phyloP scores from a whole-genome alignment of 352 stramenopile species.

The Phytophthora cactorum region DNA sequence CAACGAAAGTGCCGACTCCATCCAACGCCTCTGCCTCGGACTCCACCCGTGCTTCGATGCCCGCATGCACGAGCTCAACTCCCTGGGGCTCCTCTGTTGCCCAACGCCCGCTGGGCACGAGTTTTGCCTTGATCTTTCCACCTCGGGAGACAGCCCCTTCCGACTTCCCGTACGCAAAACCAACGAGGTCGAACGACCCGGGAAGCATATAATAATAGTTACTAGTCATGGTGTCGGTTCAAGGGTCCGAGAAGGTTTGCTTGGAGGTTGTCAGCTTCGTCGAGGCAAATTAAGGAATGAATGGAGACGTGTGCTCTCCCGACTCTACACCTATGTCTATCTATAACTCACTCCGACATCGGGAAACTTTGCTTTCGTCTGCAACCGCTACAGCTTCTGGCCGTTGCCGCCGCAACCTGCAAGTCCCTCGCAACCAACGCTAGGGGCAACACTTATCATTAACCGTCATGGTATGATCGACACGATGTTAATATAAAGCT shows the following conservation, averaged over 20 bases:
- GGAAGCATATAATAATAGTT: slow-evolving; percentile 15
- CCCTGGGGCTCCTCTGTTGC: neutral
- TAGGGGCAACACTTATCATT: too few relatives aligned
- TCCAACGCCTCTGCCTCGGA: neutral
- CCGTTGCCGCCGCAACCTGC: too few relatives aligned
- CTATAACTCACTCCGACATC: too few relatives aligned
- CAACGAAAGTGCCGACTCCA: slow-evolving; percentile 19
- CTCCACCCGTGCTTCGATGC: neutral
- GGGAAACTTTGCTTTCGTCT: too few relatives aligned
- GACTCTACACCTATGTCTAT: too few relatives aligned
- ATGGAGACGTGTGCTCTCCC: too few relatives aligned
- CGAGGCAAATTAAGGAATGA: too few relatives aligned
- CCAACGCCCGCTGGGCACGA: slow-evolving; percentile 7
- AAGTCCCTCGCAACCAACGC: too few relatives aligned
- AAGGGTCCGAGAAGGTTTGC: neutral
- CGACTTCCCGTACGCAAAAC: slow-evolving; percentile 13
- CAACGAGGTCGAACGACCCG: slow-evolving; percentile 2
- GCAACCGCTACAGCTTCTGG: too few relatives aligned
- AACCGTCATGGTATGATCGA: too few relatives aligned
- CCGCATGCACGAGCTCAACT: neutral
- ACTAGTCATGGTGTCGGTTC: neutral
- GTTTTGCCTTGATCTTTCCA: slow-evolving; percentile 1
- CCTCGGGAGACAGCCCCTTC: neutral
- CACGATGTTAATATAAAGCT: too few relatives aligned
- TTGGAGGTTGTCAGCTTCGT: slow-evolving; percentile 2